Percentiles rank a stretch among this genome's conserved stretches.
phyloP scores from a whole-genome alignment of 345 rosid species.

The Eucalyptus albens region DNA sequence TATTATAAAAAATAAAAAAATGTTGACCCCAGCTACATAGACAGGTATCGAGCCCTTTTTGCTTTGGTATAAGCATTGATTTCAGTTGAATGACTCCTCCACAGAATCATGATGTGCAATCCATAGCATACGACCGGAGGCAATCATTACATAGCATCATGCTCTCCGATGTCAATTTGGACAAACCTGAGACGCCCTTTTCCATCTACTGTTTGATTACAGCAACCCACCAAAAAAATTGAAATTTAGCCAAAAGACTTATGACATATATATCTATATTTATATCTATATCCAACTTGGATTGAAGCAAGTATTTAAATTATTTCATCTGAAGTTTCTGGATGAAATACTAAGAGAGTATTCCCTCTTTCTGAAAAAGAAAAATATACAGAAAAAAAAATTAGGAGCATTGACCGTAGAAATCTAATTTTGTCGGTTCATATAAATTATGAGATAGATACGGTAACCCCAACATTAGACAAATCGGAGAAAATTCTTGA shows the following conservation, averaged over 20 bases:
- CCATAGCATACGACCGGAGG: background rate
- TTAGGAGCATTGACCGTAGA: rapidly evolving
- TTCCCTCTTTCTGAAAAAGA: no score
- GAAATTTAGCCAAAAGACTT: background rate
- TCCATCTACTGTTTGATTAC: background rate
- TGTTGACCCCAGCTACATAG: background rate
- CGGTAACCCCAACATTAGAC: rapidly evolving
- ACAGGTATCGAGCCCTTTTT: background rate
- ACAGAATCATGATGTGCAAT: background rate
- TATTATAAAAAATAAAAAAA: no score
- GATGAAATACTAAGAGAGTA: no score
- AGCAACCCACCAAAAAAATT: background rate
- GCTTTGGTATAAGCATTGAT: background rate
- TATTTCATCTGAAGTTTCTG: no score
- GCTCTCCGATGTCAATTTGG: background rate
- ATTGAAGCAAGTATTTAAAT: no score
- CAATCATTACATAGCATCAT: background rate
- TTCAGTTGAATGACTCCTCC: background rate
- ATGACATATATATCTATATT: no score
- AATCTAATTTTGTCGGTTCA: rapidly evolving
- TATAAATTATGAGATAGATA: rapidly evolving
- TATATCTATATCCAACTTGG: no score
- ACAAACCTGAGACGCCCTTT: background rate
- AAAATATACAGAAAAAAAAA: no score
- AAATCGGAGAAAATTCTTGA: background rate